Conservation (phyloP, 495 filamentous ascomycete genomes). For the Aspergillus steynii region DNA sequence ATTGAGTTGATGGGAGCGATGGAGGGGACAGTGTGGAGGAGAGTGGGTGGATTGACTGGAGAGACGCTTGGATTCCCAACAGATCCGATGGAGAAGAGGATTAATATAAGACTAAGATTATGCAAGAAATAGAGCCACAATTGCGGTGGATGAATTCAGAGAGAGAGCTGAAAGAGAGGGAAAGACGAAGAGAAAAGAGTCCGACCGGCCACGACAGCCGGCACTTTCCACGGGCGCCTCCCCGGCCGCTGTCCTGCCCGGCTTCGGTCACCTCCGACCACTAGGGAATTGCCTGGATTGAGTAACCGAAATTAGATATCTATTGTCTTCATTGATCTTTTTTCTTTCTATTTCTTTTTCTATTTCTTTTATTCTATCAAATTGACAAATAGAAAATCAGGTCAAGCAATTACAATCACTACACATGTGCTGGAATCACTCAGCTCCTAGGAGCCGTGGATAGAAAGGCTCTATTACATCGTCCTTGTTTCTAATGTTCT, state of each 20-base stretch:
- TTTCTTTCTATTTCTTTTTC: too few species aligned
- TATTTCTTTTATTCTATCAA: too few species aligned
- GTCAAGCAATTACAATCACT: too few species aligned
- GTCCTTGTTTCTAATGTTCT: too few species aligned
- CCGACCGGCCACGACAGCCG: slow-evolving; percentile 19
- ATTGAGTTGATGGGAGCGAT: background rate
- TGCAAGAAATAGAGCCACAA: slow-evolving; percentile 6
- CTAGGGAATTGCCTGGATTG: too few species aligned
- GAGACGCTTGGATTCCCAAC: background rate
- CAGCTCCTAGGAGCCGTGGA: too few species aligned
- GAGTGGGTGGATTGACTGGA: slow-evolving; percentile 3
- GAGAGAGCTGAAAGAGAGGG: background rate
- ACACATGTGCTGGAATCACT: too few species aligned
- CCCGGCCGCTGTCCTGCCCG: background rate
- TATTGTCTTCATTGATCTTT: too few species aligned
- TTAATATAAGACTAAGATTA: background rate
- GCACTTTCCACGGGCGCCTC: slow-evolving; percentile 12
- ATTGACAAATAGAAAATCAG: too few species aligned
- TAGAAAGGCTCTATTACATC: too few species aligned
- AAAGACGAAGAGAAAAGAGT: background rate
- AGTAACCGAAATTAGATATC: too few species aligned
- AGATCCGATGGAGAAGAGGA: background rate
- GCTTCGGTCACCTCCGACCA: slow-evolving; percentile 21
- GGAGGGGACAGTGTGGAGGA: background rate
- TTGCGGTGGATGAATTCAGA: background rate